Evolutionary conservation across 305 asterid species (phyloP), one percentile per base, ranked within the genome.

Genomic region (Lippia alba): DNA sequence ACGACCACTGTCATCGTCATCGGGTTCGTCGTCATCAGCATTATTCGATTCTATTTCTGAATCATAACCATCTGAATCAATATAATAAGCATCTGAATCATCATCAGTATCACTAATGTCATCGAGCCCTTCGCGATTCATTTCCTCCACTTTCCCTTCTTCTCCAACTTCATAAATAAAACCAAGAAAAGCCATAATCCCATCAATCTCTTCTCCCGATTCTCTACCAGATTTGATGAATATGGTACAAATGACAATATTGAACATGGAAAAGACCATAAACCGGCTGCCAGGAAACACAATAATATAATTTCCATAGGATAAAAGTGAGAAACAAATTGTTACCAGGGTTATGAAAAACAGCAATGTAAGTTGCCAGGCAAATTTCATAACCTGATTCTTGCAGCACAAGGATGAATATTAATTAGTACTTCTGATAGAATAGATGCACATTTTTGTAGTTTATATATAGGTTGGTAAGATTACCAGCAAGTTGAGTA

Each of bases 341-440:
- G 50, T 8, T 15, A 78, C 30, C n/a, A 44, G 72, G 36, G 70
- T 56, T 15, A 69, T 24, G 64, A 69, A 61, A 59, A 62, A 46
- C 32, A 75, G 8, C 49, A 75, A 59, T 56, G 58, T 18, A 60
- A 72, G 69, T 34, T 64, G 48, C 78, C 75, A 65, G 39, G 54
- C 74, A 46, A 80, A 64, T 62, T 66, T 76, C 81, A 80, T 80
- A 57, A 53, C 50, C 71, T 16, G 18, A 16, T 32, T 32, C 30
- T 65, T 50, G 50, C 16, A 16, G 17, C 51, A 50, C 33, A 66
- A 34, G 51, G 50, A 24, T 16, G 33, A 48, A 40, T 24, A 30
- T 54, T 55, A 44, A 3, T 32, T 48, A 6, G 15, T 48, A 6
- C 9, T n/a, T 5, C 8, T 36, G 46, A 30, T 3, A 17, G 48